phyloP scores from a whole-genome alignment of 1,284 basidiomycete species.

The Macrocystidia cucumis region DNA sequence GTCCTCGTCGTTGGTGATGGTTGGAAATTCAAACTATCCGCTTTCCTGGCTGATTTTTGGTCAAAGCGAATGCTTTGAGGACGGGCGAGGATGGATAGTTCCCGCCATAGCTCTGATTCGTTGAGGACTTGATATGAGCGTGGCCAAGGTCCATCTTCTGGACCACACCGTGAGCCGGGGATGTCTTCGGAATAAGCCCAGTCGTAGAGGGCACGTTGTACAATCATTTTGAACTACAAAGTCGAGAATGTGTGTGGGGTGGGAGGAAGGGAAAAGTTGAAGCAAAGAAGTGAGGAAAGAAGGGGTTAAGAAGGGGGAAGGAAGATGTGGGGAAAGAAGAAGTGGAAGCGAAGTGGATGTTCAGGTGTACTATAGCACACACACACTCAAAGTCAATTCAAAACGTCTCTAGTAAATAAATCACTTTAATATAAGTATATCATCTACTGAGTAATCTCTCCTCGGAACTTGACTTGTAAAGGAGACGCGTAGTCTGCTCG shows the following conservation, averaged over 20 bases:
- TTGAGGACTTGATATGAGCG: conserved; percentile 43
- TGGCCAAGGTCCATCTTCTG: conserved; percentile 58
- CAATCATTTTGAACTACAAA: conserved; percentile 24
- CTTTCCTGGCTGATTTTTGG: conserved; percentile 28
- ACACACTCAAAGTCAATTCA: neutral
- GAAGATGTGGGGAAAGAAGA: neutral
- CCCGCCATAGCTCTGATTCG: conserved; percentile 39
- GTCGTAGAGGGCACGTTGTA: conserved; percentile 25
- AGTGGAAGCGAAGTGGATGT: neutral
- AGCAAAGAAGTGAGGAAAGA: neutral
- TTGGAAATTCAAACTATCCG: conserved; percentile 56
- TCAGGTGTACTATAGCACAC: neutral
- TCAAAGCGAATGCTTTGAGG: conserved; percentile 38
- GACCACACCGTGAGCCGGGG: conserved; percentile 47
- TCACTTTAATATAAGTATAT: no score
- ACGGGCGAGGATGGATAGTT: conserved; percentile 38
- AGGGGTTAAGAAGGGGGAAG: neutral
- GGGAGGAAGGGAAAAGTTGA: conserved; percentile 5
- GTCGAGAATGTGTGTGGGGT: conserved; percentile 9
- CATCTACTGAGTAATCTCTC: no score
- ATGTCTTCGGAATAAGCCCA: conserved; percentile 47
- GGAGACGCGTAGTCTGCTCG: no score
- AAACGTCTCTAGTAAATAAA: no score
- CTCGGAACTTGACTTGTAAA: neutral
- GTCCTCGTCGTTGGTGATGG: conserved; percentile 39